A percentile compares a stretch with the other conserved stretches of the same genome.
Evolutionary conservation across 805 yeast genomes (phyloP).

Genomic region (Candida oleophila): DNA sequence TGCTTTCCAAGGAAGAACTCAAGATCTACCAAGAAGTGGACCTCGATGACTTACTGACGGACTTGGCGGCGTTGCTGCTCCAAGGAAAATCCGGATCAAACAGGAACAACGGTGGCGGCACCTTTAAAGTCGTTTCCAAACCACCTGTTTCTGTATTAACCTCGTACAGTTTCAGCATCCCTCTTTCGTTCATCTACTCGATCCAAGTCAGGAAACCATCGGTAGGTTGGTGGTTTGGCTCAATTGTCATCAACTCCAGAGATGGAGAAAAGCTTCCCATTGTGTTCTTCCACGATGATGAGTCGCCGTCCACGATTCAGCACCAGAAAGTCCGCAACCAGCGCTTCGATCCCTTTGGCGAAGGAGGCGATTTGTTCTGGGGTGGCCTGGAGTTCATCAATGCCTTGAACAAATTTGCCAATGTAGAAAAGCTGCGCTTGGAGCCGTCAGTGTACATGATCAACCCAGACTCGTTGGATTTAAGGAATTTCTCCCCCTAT

Average conservation of each 20-base stretch:
- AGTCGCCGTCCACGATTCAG: conserved; percentile 68
- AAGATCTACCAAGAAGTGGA: conserved; percentile 52
- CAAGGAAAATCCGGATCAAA: conserved; percentile 1
- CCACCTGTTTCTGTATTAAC: conserved; percentile 53
- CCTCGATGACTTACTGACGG: conserved; percentile 28
- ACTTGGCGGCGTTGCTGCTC: conserved; percentile 17
- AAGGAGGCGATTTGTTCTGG: conserved; percentile 65
- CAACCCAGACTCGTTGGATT: conserved; percentile 72
- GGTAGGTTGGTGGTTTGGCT: conserved; percentile 90
- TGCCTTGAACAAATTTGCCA: conserved; percentile 52
- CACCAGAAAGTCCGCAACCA: conserved; percentile 60
- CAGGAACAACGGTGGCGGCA: not conserved
- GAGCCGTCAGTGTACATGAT: conserved; percentile 74
- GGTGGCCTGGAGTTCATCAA: conserved; percentile 82
- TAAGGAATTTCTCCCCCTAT: conserved; percentile 52
- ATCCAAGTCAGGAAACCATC: conserved; percentile 84
- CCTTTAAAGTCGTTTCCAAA: conserved; percentile 38
- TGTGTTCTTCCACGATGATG: conserved; percentile 89
- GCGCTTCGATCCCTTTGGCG: conserved; percentile 73
- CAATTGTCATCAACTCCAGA: conserved; percentile 70
- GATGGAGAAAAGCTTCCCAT: conserved; percentile 74
- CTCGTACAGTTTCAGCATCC: conserved; percentile 69
- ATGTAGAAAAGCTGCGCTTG: conserved; percentile 63
- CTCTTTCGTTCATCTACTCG: conserved; percentile 63
- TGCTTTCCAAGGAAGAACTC: conserved; percentile 45